Conservation (phyloP, 2,329 filamentous ascomycete species). For the Colletotrichum shisoi region DNA sequence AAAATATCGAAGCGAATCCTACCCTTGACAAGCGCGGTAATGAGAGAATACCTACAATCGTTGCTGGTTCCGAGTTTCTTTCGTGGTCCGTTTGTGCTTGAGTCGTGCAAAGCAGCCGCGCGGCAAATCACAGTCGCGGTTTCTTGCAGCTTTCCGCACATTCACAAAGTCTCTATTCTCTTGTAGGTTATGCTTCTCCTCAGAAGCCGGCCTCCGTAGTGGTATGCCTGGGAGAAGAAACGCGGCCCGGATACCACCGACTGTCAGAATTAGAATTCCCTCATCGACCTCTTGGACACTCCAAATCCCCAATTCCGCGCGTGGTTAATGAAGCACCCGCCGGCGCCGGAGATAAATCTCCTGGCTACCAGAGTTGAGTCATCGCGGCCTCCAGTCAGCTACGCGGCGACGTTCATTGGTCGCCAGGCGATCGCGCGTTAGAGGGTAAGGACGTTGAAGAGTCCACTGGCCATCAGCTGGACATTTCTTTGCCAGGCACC, state of each 20-base stretch:
- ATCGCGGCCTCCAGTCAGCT: conserved; percentile 19
- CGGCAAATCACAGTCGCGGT: conserved; percentile 24
- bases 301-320: not conserved
- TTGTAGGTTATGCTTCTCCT: too few species aligned
- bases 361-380: conserved; percentile 27
- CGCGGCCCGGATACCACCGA: conserved; percentile 4
- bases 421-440: not conserved
- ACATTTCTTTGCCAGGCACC: not conserved
- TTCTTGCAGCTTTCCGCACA: conserved; percentile 12
- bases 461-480: conserved; percentile 4
- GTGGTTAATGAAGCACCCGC: too few species aligned
- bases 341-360: conserved; percentile 1
- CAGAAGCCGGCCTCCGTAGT: not conserved
- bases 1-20: not conserved
- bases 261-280: not conserved
- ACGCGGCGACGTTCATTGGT: conserved; percentile 22
- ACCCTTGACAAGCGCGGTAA: not conserved
- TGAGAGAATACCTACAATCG: not conserved
- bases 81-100: conserved; percentile 1
- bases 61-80: conserved; percentile 8
- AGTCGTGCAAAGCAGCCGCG: conserved; percentile 33
- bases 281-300: not conserved
- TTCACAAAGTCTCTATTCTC: not conserved
- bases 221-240: not conserved
- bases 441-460: not conserved